Evolutionary conservation across 352 stramenopile genomes (phyloP).

Genomic region (Pythium diclinum): DNA sequence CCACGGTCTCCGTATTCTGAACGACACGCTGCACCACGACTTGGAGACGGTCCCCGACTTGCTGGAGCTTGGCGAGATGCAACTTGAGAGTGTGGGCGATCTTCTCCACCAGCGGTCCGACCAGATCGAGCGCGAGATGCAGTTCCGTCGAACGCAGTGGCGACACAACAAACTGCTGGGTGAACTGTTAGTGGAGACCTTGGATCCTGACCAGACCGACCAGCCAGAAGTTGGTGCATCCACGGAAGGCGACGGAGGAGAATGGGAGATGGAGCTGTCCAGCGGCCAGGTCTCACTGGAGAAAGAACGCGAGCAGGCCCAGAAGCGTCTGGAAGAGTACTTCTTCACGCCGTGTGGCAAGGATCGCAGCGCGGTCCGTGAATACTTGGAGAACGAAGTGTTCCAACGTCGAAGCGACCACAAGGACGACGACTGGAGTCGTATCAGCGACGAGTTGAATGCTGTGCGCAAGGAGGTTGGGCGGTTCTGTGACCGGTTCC

Average conservation of each 20-base stretch:
- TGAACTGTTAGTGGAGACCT: constrained; percentile 35
- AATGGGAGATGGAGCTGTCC: constrained; percentile 9
- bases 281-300: not conserved
- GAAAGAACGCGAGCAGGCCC: constrained; percentile 10
- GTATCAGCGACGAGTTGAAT: not conserved
- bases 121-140: constrained; percentile 35
- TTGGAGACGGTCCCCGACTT: constrained; percentile 35
- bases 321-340: constrained; percentile 20
- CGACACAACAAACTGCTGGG: constrained; percentile 56
- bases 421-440: constrained; percentile 13
- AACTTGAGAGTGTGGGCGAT: constrained; percentile 31
- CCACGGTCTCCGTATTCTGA: constrained; percentile 43
- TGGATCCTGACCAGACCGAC: constrained; percentile 11
- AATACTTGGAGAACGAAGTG: constrained; percentile 15
- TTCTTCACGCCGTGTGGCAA: constrained; percentile 20
- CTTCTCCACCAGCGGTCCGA: constrained; percentile 29
- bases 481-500: constrained; percentile 1
- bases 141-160: constrained; percentile 42
- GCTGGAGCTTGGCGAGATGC: constrained; percentile 33
- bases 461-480: not conserved
- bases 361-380: not conserved
- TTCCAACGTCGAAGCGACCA: constrained; percentile 11
- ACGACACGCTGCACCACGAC: constrained; percentile 36
- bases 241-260: not conserved
- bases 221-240: not conserved